A percentile compares a stretch with the other conserved stretches of the same genome.
phyloP scores from a whole-genome alignment of 2,329 filamentous ascomycete species.

The Alternaria rosae region DNA sequence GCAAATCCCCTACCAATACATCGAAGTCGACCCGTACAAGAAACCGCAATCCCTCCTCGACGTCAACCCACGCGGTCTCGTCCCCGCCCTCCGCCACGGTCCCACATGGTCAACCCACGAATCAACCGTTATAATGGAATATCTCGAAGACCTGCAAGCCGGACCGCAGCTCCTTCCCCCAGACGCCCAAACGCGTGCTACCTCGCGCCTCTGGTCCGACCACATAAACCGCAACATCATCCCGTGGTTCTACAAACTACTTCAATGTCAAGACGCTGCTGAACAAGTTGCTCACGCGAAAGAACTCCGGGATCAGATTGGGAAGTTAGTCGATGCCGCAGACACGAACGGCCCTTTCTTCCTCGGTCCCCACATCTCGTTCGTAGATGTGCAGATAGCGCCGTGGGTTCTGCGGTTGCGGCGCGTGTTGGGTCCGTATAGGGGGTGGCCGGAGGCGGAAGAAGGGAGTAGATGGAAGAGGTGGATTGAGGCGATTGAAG shows the following conservation, averaged over 20 bases:
- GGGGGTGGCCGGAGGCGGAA: slow-evolving; percentile 71
- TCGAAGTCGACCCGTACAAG: slow-evolving; percentile 82
- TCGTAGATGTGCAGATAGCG: slow-evolving; percentile 78
- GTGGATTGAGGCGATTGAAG: slow-evolving; percentile 76
- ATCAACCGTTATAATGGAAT: slow-evolving; percentile 84
- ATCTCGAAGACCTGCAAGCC: slow-evolving; percentile 77
- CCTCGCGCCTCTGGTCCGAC: slow-evolving; percentile 80
- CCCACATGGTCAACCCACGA: slow-evolving; percentile 81
- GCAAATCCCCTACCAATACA: slow-evolving; percentile 80
- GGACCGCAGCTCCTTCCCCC: slow-evolving; percentile 69
- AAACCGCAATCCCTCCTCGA: slow-evolving; percentile 75
- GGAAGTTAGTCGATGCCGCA: slow-evolving; percentile 65
- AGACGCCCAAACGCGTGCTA: slow-evolving; percentile 72
- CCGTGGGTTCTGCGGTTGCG: slow-evolving; percentile 76
- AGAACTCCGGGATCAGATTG: slow-evolving; percentile 71
- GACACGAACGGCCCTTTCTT: slow-evolving; percentile 73
- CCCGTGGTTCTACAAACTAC: slow-evolving; percentile 75
- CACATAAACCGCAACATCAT: slow-evolving; percentile 82
- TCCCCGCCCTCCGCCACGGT: slow-evolving; percentile 78
- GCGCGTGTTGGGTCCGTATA: slow-evolving; percentile 70
- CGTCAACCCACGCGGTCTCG: slow-evolving; percentile 76
- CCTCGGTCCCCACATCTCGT: slow-evolving; percentile 62
- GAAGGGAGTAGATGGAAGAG: slow-evolving; percentile 69
- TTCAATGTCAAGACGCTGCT: slow-evolving; percentile 68
- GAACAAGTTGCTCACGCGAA: slow-evolving; percentile 67